These are phyloP conservation scores for Laguncularia racemosa DNA, from an alignment of 345 rosid species.

Conservation along the genomic window DNA sequence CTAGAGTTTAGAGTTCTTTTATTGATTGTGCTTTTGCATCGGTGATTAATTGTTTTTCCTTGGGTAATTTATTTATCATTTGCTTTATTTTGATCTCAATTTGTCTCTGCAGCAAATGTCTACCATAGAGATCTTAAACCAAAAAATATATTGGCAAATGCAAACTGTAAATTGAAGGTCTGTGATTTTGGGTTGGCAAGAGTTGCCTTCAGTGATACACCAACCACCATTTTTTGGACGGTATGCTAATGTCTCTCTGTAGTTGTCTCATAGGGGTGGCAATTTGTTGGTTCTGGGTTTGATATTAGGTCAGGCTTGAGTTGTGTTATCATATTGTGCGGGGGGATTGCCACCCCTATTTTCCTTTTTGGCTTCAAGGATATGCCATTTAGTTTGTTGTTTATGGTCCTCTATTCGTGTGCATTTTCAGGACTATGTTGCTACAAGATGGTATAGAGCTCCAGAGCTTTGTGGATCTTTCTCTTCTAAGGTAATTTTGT, in stretches of 20 bases:
- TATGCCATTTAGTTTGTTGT: neutral
- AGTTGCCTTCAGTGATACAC: constrained; percentile 86
- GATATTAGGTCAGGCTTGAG: neutral
- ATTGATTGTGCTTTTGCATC: neutral
- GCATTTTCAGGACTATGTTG: constrained; percentile 74
- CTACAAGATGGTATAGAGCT: constrained; percentile 98
- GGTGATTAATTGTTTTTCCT: too few relatives aligned
- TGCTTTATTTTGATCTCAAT: neutral
- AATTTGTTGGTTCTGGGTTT: neutral
- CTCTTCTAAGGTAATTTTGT: constrained; percentile 66
- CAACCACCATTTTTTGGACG: constrained; percentile 92
- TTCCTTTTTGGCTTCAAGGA: too few relatives aligned
- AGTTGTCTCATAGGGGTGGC: too few relatives aligned
- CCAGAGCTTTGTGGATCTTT: constrained; percentile 98
- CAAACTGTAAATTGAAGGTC: constrained; percentile 93
- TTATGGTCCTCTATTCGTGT: constrained; percentile 5
- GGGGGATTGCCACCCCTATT: too few relatives aligned
- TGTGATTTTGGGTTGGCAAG: constrained; percentile 96
- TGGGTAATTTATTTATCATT: too few relatives aligned
- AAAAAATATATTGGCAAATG: constrained; percentile 92
- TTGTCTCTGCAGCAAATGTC: constrained; percentile 62
- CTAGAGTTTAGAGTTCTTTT: neutral
- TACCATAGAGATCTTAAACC: constrained; percentile 99
- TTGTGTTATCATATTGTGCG: neutral
- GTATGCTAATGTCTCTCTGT: constrained; percentile 26